Base-by-base conservation (phyloP, 257 asterid species). In the Nicotiana sylvestris region DNA sequence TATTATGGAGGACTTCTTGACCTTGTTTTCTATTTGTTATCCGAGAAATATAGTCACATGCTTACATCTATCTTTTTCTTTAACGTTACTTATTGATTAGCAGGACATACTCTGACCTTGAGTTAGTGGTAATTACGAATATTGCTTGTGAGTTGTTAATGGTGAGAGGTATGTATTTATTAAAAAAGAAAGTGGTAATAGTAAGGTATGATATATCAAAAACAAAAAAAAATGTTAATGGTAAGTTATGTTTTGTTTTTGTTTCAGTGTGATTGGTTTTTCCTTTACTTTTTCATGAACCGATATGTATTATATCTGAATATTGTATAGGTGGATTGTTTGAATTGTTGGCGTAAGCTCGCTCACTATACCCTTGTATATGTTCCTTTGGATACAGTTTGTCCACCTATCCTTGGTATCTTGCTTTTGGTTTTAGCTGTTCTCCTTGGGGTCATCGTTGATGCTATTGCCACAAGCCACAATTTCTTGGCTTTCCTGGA, bases 21-120 rank as follows among this genome's bases (percentile, higher is more conserved):
- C 5, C 80, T 74, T 74, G 58, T 15, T 74, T 21, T 12, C 64
- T 51, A 27, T 74, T 49, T 11, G 64, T 55, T 78, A 82, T 68
- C 78, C 43, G 35, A 35, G 76, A 78, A 66, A 12, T 76, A 10
- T 68, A 16, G 82, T 81, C 51, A 72, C 39, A 32, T 77, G 15
- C 25, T 6, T 58, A 9, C 12, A 60, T 67, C 37, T 43, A 68
- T 82, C 80, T 35, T 49, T 27, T 67, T 81, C 5, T 33, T 25
- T 25, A 49, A 27, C 6, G 43, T 49, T 15, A 7, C 62, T 49
- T 74, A 27, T 74, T 11, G 29, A 5, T 74, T 30, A 66, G 74
- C 16, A 15, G 21, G 76, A 33, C 25, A 13, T 30, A 65, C 43
- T 65, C 39, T 65, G 9, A 64, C n/a, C 39, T 27, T 70, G 57